Base-by-base conservation (phyloP, 2,329 filamentous ascomycete species). In the Colletotrichum acutatum region DNA sequence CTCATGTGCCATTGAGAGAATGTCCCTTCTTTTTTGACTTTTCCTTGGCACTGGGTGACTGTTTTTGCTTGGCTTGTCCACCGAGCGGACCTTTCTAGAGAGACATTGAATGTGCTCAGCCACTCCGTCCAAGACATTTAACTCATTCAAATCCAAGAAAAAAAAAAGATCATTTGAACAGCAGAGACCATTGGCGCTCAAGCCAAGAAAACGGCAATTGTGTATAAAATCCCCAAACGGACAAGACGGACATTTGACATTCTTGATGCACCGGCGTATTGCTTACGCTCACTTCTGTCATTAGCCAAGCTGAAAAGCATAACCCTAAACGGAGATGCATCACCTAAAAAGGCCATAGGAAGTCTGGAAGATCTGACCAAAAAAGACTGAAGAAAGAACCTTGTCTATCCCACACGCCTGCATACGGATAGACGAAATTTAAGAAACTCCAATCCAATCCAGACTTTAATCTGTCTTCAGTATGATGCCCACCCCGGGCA, bases 31-130 rank as follows among this genome's bases (percentile, higher is more conserved):
- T 22, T 14, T 5, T 28, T 62, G 12, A 16, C 14, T 32, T 37
- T 56, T 11, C 6, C 14, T n/a, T 46, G 42, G 59, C 22, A 24
- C 24, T 61, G 24, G 59, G 34, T 42, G 12, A 42, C 16, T 46
- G 22, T n/a, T 46, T 19, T 24, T 32, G 61, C 68, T 70, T 70
- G 62, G 62, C 62, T 32, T 30, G 30, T 32, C 32, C 32, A 34
- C 22, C 22, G 34, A 28, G 14, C 28, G 16, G 42, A 37, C 53
- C 22, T 32, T 37, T 9, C 16, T 46, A 30, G 34, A 34, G 59
- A 60, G 49, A 64, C 59, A 49, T 46, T 37, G 24, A 53, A n/a
- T 19, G 7, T 53, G 42, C 59, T 65, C 66, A 53, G 52, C 66
- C 57, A 62, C 42, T n/a, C 28, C 32, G 32, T 30, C 56, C 65